Base-by-base conservation (phyloP, 108 stramenopile species). In the Stephanodiscus triporus region DNA sequence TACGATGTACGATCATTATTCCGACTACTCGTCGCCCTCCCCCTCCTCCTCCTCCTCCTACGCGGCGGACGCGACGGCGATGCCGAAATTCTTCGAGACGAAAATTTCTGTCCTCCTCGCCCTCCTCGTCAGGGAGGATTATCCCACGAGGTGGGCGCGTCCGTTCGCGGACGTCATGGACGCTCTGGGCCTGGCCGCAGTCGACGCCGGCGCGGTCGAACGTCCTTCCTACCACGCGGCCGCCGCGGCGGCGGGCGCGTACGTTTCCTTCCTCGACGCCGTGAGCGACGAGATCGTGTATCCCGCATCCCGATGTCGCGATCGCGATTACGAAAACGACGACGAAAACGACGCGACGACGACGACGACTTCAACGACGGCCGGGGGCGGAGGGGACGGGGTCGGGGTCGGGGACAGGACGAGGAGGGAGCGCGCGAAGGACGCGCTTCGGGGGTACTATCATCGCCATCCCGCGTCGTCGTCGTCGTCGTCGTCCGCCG, bases 31-130 rank as follows among this genome's bases (percentile, higher is more conserved):
- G n/a, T n/a, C n/a, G n/a, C n/a, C n/a, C n/a, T n/a, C n/a, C n/a
- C n/a, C n/a, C n/a, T n/a, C n/a, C n/a, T n/a, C n/a, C n/a, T n/a
- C n/a, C n/a, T n/a, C n/a, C n/a, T n/a, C n/a, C n/a, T n/a, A n/a
- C n/a, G n/a, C n/a, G n/a, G n/a, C n/a, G n/a, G n/a, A n/a, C n/a
- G n/a, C n/a, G n/a, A n/a, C n/a, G n/a, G n/a, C n/a, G n/a, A 70
- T 77, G 72, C 59, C 88, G 16, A 72, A 68, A 26, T 87, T 77
- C 72, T 34, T 89, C 16, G 56, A 74, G 16, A 87, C 86, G 59
- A 89, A 89, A 59, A 78, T 87, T 34, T 81, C 78, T 32, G 84
- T 89, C 13, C n/a, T 89, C 27, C 50, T 89, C 66, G 84, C 88
- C 2, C 38, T 65, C 17, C 70, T 86, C 9, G 83, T 89, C 19